Conservation (phyloP, 1,284 basidiomycete genomes). For the Rhodofomes roseus region DNA sequence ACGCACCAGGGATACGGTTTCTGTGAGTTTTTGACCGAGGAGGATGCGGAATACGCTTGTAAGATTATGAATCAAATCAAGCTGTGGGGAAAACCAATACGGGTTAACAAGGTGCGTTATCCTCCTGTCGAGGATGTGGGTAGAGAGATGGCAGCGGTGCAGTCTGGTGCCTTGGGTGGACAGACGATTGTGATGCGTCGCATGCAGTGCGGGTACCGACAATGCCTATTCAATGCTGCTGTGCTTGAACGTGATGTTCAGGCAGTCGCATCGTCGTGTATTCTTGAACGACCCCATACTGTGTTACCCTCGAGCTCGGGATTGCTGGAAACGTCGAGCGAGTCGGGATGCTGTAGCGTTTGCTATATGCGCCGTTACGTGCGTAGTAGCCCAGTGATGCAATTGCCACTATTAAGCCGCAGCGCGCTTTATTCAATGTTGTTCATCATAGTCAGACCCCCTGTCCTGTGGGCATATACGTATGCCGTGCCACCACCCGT, state of each 20-base stretch:
- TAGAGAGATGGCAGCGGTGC: background rate
- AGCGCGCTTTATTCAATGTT: background rate
- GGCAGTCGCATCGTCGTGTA: background rate
- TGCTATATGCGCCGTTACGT: background rate
- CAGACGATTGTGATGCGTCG: background rate
- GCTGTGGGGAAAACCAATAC: conserved; percentile 95
- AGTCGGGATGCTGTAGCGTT: background rate
- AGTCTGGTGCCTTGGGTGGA: background rate
- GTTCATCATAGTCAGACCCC: background rate
- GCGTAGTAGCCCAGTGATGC: background rate
- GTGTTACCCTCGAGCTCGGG: background rate
- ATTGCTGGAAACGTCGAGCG: background rate
- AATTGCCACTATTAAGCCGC: background rate
- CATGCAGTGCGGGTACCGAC: background rate
- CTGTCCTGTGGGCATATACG: background rate
- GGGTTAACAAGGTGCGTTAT: conserved; percentile 88
- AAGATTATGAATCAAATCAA: conserved; percentile 99
- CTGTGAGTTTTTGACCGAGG: conserved; percentile 97
- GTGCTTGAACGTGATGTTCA: background rate
- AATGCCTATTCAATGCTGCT: background rate
- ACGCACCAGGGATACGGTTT: conserved; percentile 98
- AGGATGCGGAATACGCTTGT: conserved; percentile 98
- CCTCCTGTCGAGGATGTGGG: too few species aligned
- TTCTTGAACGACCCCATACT: background rate
- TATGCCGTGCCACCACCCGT: too few species aligned